These are phyloP conservation scores for Hyaloscypha variabilis DNA, from an alignment of 495 filamentous ascomycete genomes.

Conservation along the genomic window DNA sequence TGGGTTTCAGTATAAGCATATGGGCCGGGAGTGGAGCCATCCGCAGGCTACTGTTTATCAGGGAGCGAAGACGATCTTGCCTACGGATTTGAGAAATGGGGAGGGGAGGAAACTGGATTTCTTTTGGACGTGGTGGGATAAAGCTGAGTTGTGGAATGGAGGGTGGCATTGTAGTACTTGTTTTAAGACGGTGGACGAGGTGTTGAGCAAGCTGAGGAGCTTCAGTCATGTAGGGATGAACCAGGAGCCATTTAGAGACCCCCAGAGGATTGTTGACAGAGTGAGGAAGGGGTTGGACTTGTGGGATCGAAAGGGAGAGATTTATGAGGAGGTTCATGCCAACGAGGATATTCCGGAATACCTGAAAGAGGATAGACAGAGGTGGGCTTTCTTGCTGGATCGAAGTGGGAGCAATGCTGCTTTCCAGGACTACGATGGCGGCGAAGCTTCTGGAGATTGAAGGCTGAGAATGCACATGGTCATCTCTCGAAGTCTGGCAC, in stretches of 20 bases:
- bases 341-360: slow-evolving; percentile 40
- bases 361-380: slow-evolving; percentile 33
- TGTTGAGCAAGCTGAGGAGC: slow-evolving; percentile 44
- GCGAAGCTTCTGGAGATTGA: slow-evolving; percentile 16
- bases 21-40: slow-evolving; percentile 42
- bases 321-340: slow-evolving; percentile 36
- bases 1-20: slow-evolving; percentile 48
- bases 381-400: slow-evolving; percentile 40
- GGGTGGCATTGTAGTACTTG: slow-evolving; percentile 52
- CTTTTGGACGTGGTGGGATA: slow-evolving; percentile 28
- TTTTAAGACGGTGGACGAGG: slow-evolving; percentile 41
- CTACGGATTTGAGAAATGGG: slow-evolving; percentile 42
- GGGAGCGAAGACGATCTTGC: slow-evolving; percentile 41
- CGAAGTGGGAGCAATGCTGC: slow-evolving; percentile 38
- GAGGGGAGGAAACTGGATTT: slow-evolving; percentile 28
- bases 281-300: slow-evolving; percentile 45
- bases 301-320: slow-evolving; percentile 38
- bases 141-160: slow-evolving; percentile 36
- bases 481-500: neutral
- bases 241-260: slow-evolving; percentile 38
- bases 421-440: slow-evolving; percentile 35
- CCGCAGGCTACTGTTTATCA: slow-evolving; percentile 47
- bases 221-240: slow-evolving; percentile 45
- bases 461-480: neutral
- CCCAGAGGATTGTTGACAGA: slow-evolving; percentile 38